Evolutionary conservation across 805 yeast species (phyloP), one percentile per base, ranked within the genome.

Genomic region (Lachancea meyersii): DNA sequence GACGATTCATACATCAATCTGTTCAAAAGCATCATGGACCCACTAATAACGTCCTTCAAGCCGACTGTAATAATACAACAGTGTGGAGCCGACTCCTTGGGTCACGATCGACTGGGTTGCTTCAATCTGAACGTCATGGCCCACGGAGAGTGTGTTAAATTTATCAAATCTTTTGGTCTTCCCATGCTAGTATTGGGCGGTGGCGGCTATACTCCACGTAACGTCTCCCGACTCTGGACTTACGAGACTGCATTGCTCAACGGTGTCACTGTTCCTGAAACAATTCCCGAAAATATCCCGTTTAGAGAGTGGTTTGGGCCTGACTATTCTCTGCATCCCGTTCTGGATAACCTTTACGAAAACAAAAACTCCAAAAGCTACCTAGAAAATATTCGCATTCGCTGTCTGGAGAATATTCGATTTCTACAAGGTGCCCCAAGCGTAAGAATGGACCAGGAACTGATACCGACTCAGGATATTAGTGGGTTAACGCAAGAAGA

Each of bases 191-290:
- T 89, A 5, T 69, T 91, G 10, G 98, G 98, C 18, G 98, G 98
- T 40, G 98, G 98, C 47, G 98, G 98, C 16, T 91, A 91, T 64
- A 93, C 98, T 2, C 95, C 95, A 60, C 74, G 97, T 56, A 91
- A 91, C 58, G 98, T 91, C 11, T 82, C 94, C 31, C 72, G 97
- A 52, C 74, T 94, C 24, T 91, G 98, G 98, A 83, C 96, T 54
- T 88, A 83, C 62, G 98, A 91, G 64, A 81, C 96, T 0, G 91
- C 96, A 27, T 72, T 93, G 21, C 73, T 91, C 58, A 82, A 93
- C 51, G 82, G 86, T 53, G 86, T 82, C 11, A 73, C 81, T 37
- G 68, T 91, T 54, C 85, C 86, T 20, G 66, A 81, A n/a, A 82
- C 78, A 52, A 67, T 89, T 26, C 96, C 96, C 0, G 75, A 75